Evolutionary conservation across 78 protist genomes (phyloP), one percentile per base, ranked within the genome.

Genomic region (Protostelium mycophagum): DNA sequence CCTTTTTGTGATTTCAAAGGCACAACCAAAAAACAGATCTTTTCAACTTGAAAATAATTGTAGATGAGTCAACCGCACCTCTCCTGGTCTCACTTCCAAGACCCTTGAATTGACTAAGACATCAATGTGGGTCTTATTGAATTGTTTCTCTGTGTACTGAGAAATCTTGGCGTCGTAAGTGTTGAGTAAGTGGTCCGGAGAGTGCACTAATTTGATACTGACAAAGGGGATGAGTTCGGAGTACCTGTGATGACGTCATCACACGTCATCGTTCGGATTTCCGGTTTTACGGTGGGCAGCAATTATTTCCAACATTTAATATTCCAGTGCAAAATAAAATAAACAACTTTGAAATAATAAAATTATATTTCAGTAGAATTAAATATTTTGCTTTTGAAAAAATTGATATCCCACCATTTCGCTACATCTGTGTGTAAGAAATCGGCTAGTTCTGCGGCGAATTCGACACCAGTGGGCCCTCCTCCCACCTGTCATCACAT

Each of bases 391-490:
- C n/a, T n/a, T n/a, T 16, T 5, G 73, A 16, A 51, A 51, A 51
- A 51, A 51, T 51, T 51, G 73, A 16, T 5, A 51, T n/a, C 73
- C 31, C 73, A 51, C 73, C 73, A 51, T 51, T 16, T 51, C 73
- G 73, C 73, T 51, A 51, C 73, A 16, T 51, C 73, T 5, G 73
- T 51, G 28, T 63, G 88, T 34, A 94, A 28, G 88, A 97, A 96
- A 85, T 97, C 98, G 38, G 84, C 39, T 16, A 97, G 88, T 84
- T 97, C 98, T 1, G 93, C 95, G 34, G 91, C 92, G 9, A 34
- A 73, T 73, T 97, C 97, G 38, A 93, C 93, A 5, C 97, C 96
- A 31, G 97, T 96, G 0, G 98, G 97, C 0, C 98, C 98, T 31
- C 97, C 98, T 29, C 98, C 98, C 0, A 97, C 97, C 38, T 88